These are phyloP conservation scores for Phytophthora hibernalis DNA, from an alignment of 352 stramenopile genomes.

Conservation along the genomic window DNA sequence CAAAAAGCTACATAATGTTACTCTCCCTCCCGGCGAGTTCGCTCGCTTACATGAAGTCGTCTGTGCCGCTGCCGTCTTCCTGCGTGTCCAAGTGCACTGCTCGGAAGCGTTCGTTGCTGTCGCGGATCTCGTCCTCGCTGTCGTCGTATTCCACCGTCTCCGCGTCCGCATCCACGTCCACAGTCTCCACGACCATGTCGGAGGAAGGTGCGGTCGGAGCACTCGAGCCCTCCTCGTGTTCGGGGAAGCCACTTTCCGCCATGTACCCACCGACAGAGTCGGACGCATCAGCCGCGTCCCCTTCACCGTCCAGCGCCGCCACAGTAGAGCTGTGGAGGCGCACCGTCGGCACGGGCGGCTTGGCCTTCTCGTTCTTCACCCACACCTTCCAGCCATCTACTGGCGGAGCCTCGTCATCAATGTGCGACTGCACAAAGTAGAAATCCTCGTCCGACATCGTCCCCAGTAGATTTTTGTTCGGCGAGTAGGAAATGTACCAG, in stretches of 20 bases:
- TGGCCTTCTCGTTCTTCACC: conserved; percentile 87
- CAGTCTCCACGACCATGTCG: conserved; percentile 45
- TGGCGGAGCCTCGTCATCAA: conserved; percentile 82
- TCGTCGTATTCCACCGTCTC: conserved; percentile 91
- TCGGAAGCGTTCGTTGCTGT: conserved; percentile 91
- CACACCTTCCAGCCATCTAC: conserved; percentile 87
- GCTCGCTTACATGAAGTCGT: conserved; percentile 81
- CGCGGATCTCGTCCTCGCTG: conserved; percentile 90
- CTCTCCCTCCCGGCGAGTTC: conserved; percentile 14
- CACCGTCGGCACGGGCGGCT: conserved; percentile 66
- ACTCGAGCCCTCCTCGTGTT: conserved; percentile 25
- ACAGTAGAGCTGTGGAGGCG: conserved; percentile 78
- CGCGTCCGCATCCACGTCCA: conserved; percentile 75
- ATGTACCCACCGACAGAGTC: conserved; percentile 80
- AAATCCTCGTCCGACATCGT: conserved; percentile 90
- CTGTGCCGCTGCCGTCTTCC: conserved; percentile 72
- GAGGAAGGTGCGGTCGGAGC: conserved; percentile 33
- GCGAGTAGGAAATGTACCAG: conserved; percentile 98
- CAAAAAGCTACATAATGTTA: conserved; percentile 49
- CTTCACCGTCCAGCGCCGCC: conserved; percentile 43
- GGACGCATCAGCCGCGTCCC: conserved; percentile 70
- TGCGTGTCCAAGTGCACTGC: conserved; percentile 89
- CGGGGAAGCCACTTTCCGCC: conserved; percentile 23
- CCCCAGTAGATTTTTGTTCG: conserved; percentile 85
- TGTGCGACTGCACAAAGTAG: conserved; percentile 85